phyloP scores from a whole-genome alignment of 192 early-diverging fungal species.

The Coemansia sp. region DNA sequence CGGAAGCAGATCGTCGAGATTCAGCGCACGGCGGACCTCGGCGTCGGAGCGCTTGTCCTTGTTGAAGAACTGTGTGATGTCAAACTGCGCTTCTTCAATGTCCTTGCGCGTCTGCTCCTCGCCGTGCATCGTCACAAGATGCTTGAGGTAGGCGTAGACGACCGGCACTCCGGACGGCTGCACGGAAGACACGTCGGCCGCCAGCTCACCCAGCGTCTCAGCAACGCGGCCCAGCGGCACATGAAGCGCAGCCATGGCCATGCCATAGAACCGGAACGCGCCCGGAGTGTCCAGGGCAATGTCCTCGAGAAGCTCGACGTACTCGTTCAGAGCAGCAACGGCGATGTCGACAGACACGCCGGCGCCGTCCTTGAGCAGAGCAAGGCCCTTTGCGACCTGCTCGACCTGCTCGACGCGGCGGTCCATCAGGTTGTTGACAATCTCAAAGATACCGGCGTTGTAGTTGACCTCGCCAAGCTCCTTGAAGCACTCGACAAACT shows the following conservation, averaged over 20 bases:
- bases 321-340: constrained; percentile 57
- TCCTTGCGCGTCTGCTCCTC: constrained; percentile 25
- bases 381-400: constrained; percentile 55
- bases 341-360: constrained; percentile 55
- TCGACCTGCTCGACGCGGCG: constrained; percentile 58
- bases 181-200: constrained; percentile 20
- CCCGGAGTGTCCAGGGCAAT: constrained; percentile 70
- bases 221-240: constrained; percentile 55
- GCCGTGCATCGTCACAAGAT: constrained; percentile 22
- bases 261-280: constrained; percentile 64
- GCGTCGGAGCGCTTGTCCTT: constrained; percentile 31
- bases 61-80: constrained; percentile 40
- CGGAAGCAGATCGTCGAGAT: constrained; percentile 21
- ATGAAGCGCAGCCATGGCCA: constrained; percentile 57
- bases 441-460: constrained; percentile 57
- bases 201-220: constrained; percentile 46
- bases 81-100: constrained; percentile 44
- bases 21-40: constrained; percentile 29
- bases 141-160: constrained; percentile 36
- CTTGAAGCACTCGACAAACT: constrained; percentile 68
- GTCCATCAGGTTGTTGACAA: constrained; percentile 66
- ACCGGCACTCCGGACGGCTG: constrained; percentile 28
- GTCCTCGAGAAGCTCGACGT: constrained; percentile 67
- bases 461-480: constrained; percentile 64
- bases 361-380: constrained; percentile 45